Base-by-base conservation (phyloP, 768 basidiomycete genomes). In the Mycena vitilis region DNA sequence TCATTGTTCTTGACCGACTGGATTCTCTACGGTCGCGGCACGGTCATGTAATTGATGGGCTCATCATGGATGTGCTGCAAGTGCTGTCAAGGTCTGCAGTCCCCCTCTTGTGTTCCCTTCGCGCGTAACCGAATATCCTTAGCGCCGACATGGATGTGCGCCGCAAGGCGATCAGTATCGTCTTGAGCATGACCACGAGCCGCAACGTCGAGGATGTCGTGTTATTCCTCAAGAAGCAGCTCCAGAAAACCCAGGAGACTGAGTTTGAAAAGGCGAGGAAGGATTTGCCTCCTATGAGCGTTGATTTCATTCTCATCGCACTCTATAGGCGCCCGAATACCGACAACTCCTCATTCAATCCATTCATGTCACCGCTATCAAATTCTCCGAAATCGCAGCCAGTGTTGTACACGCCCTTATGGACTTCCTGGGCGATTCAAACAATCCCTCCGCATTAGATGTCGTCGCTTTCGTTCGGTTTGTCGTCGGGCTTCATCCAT, bases 181-280 rank as follows among this genome's bases (percentile, higher is more conserved):
- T 95, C 15, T 81, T 99, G 61, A 94, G 90, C 78, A 95, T 99
- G 93, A 94, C 95, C 0, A 92, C 94, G 18, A 94, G 93, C 73
- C 84, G 96, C 58, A 99, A 98, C 71, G 95, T 98, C 16, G 98
- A 99, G 76, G 98, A 99, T 58, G 95, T 99, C 1, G 96, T 97
- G 1, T 77, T 93, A 4, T 97, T 98, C 88, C 85, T 99, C 75
- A 99, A 99, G 87, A 99, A 99, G 79, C 96, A 99, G 76, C 85
- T 99, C n/a, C 89, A 93, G 74, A 91, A 89, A 77, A 99, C 97
- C 0, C 90, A 98, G 73, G 96, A 97, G 73, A 87, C 90, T 48
- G 94, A 96, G 64, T 94, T 91, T 69, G 97, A 99, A 78, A 98
- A 98, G 86, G 95, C 94, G 59, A 38, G 73, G 13, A 18, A 37